Percentiles rank a stretch among this genome's conserved stretches.
These are phyloP conservation scores for Podila epicladia DNA, from an alignment of 192 early-diverging fungal genomes.

Conservation along the genomic window DNA sequence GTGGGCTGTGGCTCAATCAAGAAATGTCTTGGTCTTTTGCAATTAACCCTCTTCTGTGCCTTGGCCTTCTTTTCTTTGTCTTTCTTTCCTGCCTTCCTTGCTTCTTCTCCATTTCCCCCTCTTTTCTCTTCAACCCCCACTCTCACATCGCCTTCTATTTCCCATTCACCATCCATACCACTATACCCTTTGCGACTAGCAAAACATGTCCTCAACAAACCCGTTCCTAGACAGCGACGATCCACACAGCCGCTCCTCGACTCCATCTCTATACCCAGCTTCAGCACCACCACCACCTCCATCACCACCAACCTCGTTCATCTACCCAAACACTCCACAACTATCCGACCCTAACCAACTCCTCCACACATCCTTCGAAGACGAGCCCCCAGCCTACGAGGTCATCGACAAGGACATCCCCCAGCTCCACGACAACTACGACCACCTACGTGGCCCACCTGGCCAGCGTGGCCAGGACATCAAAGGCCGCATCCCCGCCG, in stretches of 20 bases:
- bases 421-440: constrained; percentile 41
- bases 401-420: constrained; percentile 24
- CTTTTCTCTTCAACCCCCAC: background rate
- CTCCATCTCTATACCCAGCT: background rate
- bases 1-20: constrained; percentile 3
- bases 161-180: background rate
- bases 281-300: background rate
- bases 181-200: background rate
- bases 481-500: constrained; percentile 29
- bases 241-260: background rate
- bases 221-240: background rate
- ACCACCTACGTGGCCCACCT: constrained; percentile 28
- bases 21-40: background rate
- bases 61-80: background rate
- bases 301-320: too few relatives aligned
- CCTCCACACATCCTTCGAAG: constrained; percentile 10
- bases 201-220: background rate
- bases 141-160: background rate
- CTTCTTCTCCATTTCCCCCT: background rate
- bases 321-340: background rate
- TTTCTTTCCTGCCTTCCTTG: background rate
- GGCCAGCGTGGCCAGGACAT: constrained; percentile 19
- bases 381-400: constrained; percentile 38
- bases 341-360: background rate
- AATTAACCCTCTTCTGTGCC: background rate